Evolutionary conservation across 495 filamentous ascomycete genomes (phyloP).

Genomic region (Aspergillus cavernicola): DNA sequence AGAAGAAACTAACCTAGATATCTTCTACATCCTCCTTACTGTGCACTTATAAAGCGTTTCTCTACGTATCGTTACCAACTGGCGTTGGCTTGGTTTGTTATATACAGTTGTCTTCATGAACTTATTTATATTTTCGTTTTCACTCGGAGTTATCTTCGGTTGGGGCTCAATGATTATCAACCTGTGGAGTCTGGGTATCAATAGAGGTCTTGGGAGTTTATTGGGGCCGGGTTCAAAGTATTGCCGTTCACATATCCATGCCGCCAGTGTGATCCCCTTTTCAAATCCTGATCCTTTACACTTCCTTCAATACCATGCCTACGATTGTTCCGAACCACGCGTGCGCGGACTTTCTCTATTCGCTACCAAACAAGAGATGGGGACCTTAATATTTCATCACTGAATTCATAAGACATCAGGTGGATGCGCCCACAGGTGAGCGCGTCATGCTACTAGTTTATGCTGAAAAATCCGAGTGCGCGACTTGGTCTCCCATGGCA

Average conservation of each 20-base stretch:
- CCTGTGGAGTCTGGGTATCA: neutral
- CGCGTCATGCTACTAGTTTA: neutral
- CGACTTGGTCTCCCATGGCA: neutral
- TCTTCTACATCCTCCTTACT: neutral
- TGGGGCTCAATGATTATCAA: neutral
- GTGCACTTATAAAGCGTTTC: neutral
- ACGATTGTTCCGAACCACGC: neutral
- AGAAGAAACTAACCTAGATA: constrained; percentile 22
- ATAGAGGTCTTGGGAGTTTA: neutral
- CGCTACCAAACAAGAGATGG: neutral
- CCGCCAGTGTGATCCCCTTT: neutral
- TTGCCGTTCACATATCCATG: neutral
- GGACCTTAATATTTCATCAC: neutral
- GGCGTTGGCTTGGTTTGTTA: neutral
- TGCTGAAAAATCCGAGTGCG: neutral
- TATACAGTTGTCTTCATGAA: neutral
- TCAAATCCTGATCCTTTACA: constrained; percentile 1
- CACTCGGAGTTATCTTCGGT: neutral
- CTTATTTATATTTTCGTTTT: neutral
- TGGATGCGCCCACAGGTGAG: neutral
- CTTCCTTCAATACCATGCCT: neutral
- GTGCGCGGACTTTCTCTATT: neutral
- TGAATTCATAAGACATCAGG: constrained; percentile 1
- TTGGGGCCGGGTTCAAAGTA: neutral
- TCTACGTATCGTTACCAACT: neutral